A percentile compares a stretch with the other conserved stretches of the same genome.
Evolutionary conservation across 179 eudicot genomes (phyloP).

Genomic region (Spergularia azorica): DNA sequence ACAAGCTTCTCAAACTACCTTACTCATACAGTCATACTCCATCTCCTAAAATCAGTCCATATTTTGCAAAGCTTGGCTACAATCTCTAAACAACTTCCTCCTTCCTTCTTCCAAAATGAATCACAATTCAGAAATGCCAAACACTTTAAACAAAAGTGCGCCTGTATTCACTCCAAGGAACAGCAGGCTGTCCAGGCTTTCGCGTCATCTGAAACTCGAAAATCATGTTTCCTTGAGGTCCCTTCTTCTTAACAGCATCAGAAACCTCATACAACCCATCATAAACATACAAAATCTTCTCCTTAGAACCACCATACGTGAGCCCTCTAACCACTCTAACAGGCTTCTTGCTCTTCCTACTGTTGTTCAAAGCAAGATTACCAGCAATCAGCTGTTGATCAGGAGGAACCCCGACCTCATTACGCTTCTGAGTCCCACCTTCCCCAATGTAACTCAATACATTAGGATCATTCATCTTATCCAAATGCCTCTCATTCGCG

Average conservation of each 20-base stretch:
- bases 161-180: constrained; percentile 22
- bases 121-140: neutral
- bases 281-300: constrained; percentile 33
- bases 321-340: constrained; percentile 45
- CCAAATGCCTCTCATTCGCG: constrained; percentile 37
- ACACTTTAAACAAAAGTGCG: neutral
- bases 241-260: constrained; percentile 28
- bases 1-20: neutral
- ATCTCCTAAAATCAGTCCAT: neutral
- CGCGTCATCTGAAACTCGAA: constrained; percentile 38
- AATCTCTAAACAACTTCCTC: neutral
- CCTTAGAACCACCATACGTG: neutral
- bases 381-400: constrained; percentile 44
- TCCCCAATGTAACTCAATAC: constrained; percentile 39
- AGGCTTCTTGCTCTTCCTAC: constrained; percentile 29
- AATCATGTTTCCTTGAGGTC: constrained; percentile 33
- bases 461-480: constrained; percentile 28
- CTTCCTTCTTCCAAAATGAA: neutral
- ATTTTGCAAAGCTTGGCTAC: neutral
- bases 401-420: constrained; percentile 22
- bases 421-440: constrained; percentile 32
- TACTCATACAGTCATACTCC: neutral
- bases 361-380: constrained; percentile 42
- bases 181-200: constrained; percentile 28
- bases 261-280: constrained; percentile 45